Conservation (phyloP, 257 asterid species). For the Verbascum thapsus region DNA sequence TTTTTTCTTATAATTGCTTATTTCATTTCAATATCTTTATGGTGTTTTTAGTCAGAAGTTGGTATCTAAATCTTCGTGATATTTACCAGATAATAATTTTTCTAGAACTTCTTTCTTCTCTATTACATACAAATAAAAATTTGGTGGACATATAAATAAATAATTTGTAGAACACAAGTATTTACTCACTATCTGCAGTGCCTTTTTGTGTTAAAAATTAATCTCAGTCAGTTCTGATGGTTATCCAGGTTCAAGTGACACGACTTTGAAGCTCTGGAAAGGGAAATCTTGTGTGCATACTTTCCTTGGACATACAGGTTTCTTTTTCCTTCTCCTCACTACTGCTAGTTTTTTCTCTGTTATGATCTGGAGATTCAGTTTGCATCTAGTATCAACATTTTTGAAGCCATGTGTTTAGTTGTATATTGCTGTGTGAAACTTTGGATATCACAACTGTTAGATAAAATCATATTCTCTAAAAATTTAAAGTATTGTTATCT, state of each 20-base stretch:
- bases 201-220: slow-evolving; percentile 13
- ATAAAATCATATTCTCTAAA: background rate
- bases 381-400: slow-evolving; percentile 3
- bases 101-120: background rate
- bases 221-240: slow-evolving; percentile 35
- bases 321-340: slow-evolving; percentile 12
- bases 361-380: background rate
- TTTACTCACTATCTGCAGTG: background rate
- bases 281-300: slow-evolving; percentile 76
- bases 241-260: slow-evolving; percentile 86
- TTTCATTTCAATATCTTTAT: background rate
- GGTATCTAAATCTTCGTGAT: background rate
- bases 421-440: slow-evolving; percentile 13
- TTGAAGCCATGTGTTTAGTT: slow-evolving; percentile 3
- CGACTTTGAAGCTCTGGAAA: slow-evolving; percentile 90
- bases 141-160: too few relatives aligned
- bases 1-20: slow-evolving; percentile 23
- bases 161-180: too few relatives aligned
- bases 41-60: slow-evolving; percentile 6
- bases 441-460: slow-evolving; percentile 6
- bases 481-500: slow-evolving; percentile 1
- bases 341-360: slow-evolving; percentile 4
- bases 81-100: background rate
- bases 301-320: slow-evolving; percentile 90
- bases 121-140: background rate